Percentiles rank a stretch among this genome's conserved stretches.
Evolutionary conservation across 306 rosid genomes (phyloP).

Genomic region (Casuarina equisetifolia): DNA sequence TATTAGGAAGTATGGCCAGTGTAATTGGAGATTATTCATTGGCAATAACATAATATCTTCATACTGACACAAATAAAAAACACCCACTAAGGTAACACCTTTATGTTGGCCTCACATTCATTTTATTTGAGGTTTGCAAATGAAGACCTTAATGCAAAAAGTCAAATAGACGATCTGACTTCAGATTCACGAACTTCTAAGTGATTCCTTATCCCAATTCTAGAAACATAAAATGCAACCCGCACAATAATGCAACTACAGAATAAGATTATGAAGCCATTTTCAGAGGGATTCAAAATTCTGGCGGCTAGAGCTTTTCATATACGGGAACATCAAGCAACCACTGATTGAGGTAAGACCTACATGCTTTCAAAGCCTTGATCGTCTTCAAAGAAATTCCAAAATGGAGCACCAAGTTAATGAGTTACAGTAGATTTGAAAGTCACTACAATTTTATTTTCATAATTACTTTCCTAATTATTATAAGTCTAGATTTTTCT

Average conservation of each 20-base stretch:
- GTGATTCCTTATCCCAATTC: not conserved
- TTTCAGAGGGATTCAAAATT: too few relatives aligned
- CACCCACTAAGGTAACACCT: not conserved
- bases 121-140: not conserved
- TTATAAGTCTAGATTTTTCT: not conserved
- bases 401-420: not conserved
- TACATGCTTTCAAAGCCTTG: too few relatives aligned
- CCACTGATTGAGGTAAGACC: too few relatives aligned
- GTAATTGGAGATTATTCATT: not conserved
- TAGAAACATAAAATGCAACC: not conserved
- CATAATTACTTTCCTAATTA: not conserved
- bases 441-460: too few relatives aligned
- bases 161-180: not conserved
- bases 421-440: not conserved
- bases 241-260: not conserved
- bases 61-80: not conserved
- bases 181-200: not conserved
- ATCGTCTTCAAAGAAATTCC: not conserved
- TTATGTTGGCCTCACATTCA: not conserved
- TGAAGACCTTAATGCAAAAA: not conserved
- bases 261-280: too few relatives aligned
- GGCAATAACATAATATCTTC: not conserved
- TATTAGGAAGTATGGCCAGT: not conserved
- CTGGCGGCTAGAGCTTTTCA: too few relatives aligned
- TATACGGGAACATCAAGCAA: too few relatives aligned